Base-by-base conservation (phyloP, 140 eudicot species). In the Erigeron philadelphicus region DNA sequence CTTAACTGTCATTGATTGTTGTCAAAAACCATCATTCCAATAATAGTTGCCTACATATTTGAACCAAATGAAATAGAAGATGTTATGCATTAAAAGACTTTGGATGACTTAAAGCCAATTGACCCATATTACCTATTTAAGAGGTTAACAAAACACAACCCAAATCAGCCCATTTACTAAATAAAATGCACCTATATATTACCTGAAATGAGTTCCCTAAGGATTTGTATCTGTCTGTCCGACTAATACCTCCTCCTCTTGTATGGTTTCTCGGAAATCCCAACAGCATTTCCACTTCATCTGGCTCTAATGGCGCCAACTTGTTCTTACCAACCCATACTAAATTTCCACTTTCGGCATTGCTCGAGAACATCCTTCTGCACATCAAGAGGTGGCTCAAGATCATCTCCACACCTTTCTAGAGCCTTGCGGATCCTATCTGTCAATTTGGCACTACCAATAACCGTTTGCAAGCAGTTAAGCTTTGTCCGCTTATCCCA, bases 151-250 rank as follows among this genome's bases (percentile, higher is more conserved):
- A 12, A 50, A 31, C 38, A 31, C 4, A 31, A 31, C 38, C 38
- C 5, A 31, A 31, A 31, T 31, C 38, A 31, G 38, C 38, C 38
- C 38, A 31, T 31, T 31, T 2, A 31, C 3, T 31, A 31, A 31
- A 31, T 1, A 31, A 4, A 31, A 31, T 31, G 38, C 38, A 31
- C 38, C 19, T 50, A 8, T 13, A 50, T 55, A 79, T 72, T 3
- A 88, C 98, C 95, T 88, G 96, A 66, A 88, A 92, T 0, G 98
- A 88, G 74, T 93, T 93, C 15, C 98, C 98, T 6, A 93, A 83
- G 2, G 96, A 83, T 11, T 89, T 93, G 59, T 89, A 86, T 74
- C 98, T 64, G 16, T 93, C 98, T 0, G 98, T 89, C 79, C 98
- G 77, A 61, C 90, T 85, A 6, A 93, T 83, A 5, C 97, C 97